Base-by-base conservation (phyloP, 192 early-diverging fungal genomes). In the Mortierella alpina region DNA sequence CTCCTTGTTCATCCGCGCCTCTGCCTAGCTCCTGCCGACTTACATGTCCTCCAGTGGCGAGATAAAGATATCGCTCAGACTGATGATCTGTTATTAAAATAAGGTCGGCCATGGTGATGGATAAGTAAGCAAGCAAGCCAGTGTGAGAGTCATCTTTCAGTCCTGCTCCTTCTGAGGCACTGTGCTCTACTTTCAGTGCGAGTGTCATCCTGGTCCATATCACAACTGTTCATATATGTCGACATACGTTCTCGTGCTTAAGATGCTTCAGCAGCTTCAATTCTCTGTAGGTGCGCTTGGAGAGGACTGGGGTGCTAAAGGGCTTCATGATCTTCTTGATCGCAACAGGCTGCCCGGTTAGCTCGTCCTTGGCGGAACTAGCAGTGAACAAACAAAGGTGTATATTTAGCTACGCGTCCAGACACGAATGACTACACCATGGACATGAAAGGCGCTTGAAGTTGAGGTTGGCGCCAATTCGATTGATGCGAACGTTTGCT, bases 241-340 rank as follows among this genome's bases (percentile, higher is more conserved):
- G 7, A 18, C 72, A n/a, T 84, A 93, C 91, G 88, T 99, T 99
- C 75, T 99, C 95, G 80, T 99, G 97, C 71, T 91, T 89, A 70
- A 99, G 85, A 81, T 96, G 92, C 75, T 94, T 95, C 47, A 99
- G 87, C 72, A 99, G 90, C 85, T 95, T 95, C 54, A 99, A 87
- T 86, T 99, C 97, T 59, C 97, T 91, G 82, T 96, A 97, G 39
- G 96, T 96, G 55, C 97, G 90, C 86, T 99, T 99, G 42, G 96
- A 92, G 39, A 99, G 88, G 17, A 97, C 95, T 12, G 95, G 91
- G 47, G 95, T 95, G 71, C 89, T 91, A 86, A 97, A 99, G 12
- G 96, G 96, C 59, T 95, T 95, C 89, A 95, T 91, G 62, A 99
- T 96, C 83, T 99, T 99, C 76, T 99, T 99, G 72, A 99, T 94